phyloP scores from a whole-genome alignment of 2,329 filamentous ascomycete species.

The Fusarium sp. region DNA sequence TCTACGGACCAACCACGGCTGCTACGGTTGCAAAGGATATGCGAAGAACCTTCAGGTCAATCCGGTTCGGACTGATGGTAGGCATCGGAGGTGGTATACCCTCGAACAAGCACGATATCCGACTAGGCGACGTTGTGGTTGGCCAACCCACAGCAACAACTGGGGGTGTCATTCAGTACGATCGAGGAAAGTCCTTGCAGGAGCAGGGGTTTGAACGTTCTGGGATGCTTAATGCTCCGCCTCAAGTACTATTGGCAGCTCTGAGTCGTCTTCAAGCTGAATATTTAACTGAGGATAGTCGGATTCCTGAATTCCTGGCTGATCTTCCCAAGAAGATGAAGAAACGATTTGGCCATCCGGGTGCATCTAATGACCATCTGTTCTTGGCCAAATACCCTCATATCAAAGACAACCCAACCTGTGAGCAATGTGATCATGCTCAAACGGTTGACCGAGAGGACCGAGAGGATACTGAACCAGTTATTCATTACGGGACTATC shows the following conservation, averaged over 20 bases:
- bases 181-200: not conserved
- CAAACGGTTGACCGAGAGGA: not conserved
- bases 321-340: not conserved
- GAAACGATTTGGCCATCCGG: not conserved
- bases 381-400: not conserved
- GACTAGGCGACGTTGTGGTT: not conserved
- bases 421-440: not conserved
- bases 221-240: not conserved
- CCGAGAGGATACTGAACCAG: not conserved
- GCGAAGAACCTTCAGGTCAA: not conserved
- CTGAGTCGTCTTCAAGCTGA: not conserved
- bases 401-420: not conserved
- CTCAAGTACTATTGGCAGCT: not conserved
- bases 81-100: not conserved
- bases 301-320: rapidly evolving
- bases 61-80: not conserved
- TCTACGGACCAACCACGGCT: not conserved
- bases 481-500: not conserved
- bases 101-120: not conserved
- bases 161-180: not conserved
- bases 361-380: rapidly evolving
- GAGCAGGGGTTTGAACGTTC: not conserved
- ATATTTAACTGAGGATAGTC: not conserved
- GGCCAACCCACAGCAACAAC: rapidly evolving
- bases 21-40: not conserved